Base-by-base conservation (phyloP, 129 eudicot species). In the Gnaphalium uliginosum region DNA sequence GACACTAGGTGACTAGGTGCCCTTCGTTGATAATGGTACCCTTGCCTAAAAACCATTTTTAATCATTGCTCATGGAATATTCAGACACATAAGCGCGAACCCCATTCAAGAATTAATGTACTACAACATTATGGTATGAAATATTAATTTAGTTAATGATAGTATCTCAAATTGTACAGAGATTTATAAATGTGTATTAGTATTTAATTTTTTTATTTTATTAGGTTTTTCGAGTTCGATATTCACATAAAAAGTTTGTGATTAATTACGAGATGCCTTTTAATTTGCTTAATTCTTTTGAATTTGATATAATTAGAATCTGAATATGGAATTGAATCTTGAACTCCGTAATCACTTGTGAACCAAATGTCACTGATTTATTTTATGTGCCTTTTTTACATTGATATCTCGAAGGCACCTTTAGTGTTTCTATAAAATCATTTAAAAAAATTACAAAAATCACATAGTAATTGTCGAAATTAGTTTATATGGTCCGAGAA, bases 11-110 rank as follows among this genome's bases (percentile, higher is more conserved):
- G n/a, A n/a, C n/a, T n/a, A 61, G 21, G 24, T 27, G 62, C 62
- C 78, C 68, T 74, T 19, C 59, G 27, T 14, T 41, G n/a, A 29
- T 29, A 62, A 74, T 29, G 78, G 54, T 33, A 30, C 76, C 30
- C 66, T 19, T 32, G 9, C 15, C 22, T n/a, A 13, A 21, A 18
- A 39, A 74, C 17, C 43, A n/a, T 5, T 71, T 74, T 59, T 74
- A 74, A 62, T 74, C 22, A 74, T 46, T 62, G 30, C 43, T 61
- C 71, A 8, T 62, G 15, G 48, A 62, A 62, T 62, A 46, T 61
- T 30, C 35, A 33, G 51, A 21, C 53, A 30, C 64, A 71, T 74
- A 14, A 62, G 43, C 46, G n/a, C 24, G 13, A 63, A 74, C 48
- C 9, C 6, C 64, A 27, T 62, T 74, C 26, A 43, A 27, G 68